Evolutionary conservation across 805 yeast species (phyloP), one percentile per base, ranked within the genome.

Genomic region (Yarrowia sp.): DNA sequence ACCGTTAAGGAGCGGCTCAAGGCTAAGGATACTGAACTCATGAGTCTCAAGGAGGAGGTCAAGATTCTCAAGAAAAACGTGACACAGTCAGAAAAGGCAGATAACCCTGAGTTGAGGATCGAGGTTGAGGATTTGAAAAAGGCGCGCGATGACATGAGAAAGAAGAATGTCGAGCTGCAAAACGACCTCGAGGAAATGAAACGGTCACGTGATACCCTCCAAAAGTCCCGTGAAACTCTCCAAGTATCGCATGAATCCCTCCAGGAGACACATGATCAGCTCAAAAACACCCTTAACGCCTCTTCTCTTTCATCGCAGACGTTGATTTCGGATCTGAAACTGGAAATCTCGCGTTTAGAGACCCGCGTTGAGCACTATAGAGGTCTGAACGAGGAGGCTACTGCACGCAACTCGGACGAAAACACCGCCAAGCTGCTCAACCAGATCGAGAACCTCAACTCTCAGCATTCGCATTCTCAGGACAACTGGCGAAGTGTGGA

Each of bases 401-500:
- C 67, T 31, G 75, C 78, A 2, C 68, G 74, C 0, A 65, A 68
- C 4, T 67, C 64, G 1, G 65, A 69, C 17, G 71, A 66, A 38
- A 66, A 76, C 42, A 80, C 78, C 55, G 79, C 76, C 64, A 73
- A 79, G 38, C 66, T 74, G 35, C 67, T 74, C 39, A 71, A 73
- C 13, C 81, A 83, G 44, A 85, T 86, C 68, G 84, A 82, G 48
- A 76, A 81, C 14, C 71, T 90, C 18, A 92, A 88, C 71, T 77
- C 83, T 2, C 95, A 92, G 73, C 87, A 89, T 68, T 82, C 89
- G 8, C 81, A 86, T 14, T 88, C 93, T 0, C 87, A 87, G 65
- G 90, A 87, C 68, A 90, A 88, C 73, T 90, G 97, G 96, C 86
- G 88, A 65, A 78, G 85, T 17, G 86, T 91, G 47, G 98, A 95